These are phyloP conservation scores for Xylaria flabelliformis DNA, from an alignment of 495 filamentous ascomycete genomes.

Conservation along the genomic window DNA sequence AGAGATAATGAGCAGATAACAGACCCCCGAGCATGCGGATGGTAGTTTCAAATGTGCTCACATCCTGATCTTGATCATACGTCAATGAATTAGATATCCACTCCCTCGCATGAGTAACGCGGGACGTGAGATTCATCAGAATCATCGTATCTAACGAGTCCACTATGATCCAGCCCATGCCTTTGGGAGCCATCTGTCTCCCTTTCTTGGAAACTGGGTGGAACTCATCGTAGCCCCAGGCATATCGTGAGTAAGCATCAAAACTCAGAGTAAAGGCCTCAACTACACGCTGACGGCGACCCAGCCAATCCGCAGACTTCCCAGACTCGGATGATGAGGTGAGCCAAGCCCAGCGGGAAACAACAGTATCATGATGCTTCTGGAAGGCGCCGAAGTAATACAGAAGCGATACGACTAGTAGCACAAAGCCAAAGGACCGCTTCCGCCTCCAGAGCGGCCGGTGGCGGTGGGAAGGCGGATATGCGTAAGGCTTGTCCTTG, in stretches of 20 bases:
- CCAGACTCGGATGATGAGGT: constrained; percentile 42
- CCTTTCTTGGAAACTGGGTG: constrained; percentile 81
- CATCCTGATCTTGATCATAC: constrained; percentile 92
- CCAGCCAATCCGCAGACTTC: constrained; percentile 68
- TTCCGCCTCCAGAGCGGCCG: constrained; percentile 59
- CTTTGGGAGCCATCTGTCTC: constrained; percentile 78
- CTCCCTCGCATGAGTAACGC: constrained; percentile 82
- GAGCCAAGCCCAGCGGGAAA: constrained; percentile 53
- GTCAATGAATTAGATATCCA: constrained; percentile 86
- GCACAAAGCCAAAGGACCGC: constrained; percentile 45
- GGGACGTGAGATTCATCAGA: constrained; percentile 94
- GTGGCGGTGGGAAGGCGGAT: constrained; percentile 59
- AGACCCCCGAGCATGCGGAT: constrained; percentile 97
- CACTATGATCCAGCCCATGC: constrained; percentile 97
- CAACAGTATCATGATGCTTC: constrained; percentile 39
- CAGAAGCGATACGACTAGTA: constrained; percentile 57
- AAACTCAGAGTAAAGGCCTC: constrained; percentile 90
- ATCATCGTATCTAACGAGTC: constrained; percentile 96
- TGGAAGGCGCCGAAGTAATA: constrained; percentile 66
- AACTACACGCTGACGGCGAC: constrained; percentile 81
- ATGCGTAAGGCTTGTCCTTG: constrained; percentile 94
- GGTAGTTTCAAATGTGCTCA: constrained; percentile 97
- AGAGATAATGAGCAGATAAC: constrained; percentile 93
- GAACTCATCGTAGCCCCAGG: constrained; percentile 91
- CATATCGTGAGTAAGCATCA: constrained; percentile 90